phyloP scores from a whole-genome alignment of 306 rosid genomes.

The Sicyos baderoa region DNA sequence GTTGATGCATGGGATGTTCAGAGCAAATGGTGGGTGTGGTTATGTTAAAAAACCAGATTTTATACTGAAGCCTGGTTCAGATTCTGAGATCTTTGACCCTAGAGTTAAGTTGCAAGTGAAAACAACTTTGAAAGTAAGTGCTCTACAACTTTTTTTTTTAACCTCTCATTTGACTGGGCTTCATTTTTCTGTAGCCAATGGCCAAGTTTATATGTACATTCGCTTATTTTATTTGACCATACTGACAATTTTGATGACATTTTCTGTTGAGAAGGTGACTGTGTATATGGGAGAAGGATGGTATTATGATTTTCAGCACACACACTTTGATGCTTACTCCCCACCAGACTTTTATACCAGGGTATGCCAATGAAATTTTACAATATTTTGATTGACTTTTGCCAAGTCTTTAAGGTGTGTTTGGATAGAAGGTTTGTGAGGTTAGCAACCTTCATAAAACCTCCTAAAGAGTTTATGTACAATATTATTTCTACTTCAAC shows the following conservation, averaged over 20 bases:
- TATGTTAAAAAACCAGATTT: constrained; percentile 89
- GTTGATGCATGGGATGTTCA: constrained; percentile 99
- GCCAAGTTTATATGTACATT: constrained; percentile 22
- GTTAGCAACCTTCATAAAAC: too few species aligned
- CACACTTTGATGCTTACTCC: constrained; percentile 82
- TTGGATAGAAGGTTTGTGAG: neutral
- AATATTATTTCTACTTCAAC: too few species aligned
- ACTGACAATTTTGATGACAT: constrained; percentile 22
- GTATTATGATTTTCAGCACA: constrained; percentile 68
- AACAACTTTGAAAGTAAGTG: constrained; percentile 62
- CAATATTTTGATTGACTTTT: neutral
- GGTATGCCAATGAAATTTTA: constrained; percentile 40
- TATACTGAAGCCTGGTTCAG: constrained; percentile 41
- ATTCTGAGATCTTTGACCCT: constrained; percentile 65
- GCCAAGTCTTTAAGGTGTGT: neutral
- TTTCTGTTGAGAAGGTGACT: constrained; percentile 50
- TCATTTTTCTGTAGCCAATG: neutral
- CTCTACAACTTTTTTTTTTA: constrained; percentile 12
- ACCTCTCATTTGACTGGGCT: constrained; percentile 17
- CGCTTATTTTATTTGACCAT: constrained; percentile 1
- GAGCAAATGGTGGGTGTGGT: constrained; percentile 88
- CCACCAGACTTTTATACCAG: constrained; percentile 97
- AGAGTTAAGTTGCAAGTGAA: constrained; percentile 46
- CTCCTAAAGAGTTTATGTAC: too few species aligned
- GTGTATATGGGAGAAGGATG: constrained; percentile 97